A percentile compares a stretch with the other conserved stretches of the same genome.
Conservation (phyloP, 2,329 filamentous ascomycete species). For the Mycocentrospora acerina region DNA sequence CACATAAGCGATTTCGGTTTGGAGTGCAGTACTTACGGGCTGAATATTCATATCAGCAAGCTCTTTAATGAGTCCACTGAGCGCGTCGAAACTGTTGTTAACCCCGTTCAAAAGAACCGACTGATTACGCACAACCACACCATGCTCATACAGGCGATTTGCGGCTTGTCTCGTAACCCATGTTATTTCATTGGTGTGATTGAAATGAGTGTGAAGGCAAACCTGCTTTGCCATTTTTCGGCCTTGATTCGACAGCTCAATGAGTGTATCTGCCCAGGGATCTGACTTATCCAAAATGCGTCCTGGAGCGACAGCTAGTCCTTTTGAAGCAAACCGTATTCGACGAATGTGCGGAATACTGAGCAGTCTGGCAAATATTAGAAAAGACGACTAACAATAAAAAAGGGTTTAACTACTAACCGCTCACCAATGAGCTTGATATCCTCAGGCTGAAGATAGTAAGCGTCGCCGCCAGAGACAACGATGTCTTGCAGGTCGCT, state of each 20-base stretch:
- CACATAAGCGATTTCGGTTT: no score
- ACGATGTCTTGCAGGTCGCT: slow-evolving; percentile 59
- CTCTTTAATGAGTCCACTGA: slow-evolving; percentile 55
- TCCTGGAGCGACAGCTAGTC: slow-evolving; percentile 60
- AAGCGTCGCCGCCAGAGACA: slow-evolving; percentile 64
- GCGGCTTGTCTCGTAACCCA: slow-evolving; percentile 60
- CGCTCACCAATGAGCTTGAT: slow-evolving; percentile 55
- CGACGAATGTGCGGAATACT: slow-evolving; percentile 60
- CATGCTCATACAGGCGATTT: slow-evolving; percentile 52
- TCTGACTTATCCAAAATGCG: slow-evolving; percentile 57
- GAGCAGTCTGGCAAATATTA: slow-evolving; percentile 47
- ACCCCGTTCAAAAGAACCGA: slow-evolving; percentile 60
- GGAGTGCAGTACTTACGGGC: slow-evolving; percentile 49
- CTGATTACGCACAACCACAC: slow-evolving; percentile 62
- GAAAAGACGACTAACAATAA: no score
- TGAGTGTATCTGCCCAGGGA: slow-evolving; percentile 56
- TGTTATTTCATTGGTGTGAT: slow-evolving; percentile 63
- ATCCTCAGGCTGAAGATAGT: slow-evolving; percentile 57
- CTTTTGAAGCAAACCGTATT: slow-evolving; percentile 64
- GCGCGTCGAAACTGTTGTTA: slow-evolving; percentile 58
- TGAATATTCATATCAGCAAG: slow-evolving; percentile 60
- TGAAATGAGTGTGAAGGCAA: slow-evolving; percentile 67
- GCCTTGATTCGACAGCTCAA: slow-evolving; percentile 54
- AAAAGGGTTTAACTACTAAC: slow-evolving; percentile 11
- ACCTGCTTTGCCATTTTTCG: slow-evolving; percentile 59